Conservation (phyloP, 2,329 filamentous ascomycete genomes). For the Hypomyces rosellus region DNA sequence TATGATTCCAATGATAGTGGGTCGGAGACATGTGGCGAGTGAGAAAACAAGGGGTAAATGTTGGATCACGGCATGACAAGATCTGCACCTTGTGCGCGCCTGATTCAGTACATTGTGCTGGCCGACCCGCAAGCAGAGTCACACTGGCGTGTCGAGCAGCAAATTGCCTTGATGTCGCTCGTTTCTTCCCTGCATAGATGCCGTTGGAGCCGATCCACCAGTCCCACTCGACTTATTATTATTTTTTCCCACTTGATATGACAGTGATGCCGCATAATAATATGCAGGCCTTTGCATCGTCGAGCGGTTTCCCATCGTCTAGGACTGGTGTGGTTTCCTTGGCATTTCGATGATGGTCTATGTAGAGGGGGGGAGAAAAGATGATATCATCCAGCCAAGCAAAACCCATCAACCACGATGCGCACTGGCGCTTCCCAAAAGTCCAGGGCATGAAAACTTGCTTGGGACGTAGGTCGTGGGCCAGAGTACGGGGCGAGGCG, state of each 20-base stretch:
- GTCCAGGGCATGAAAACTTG: not conserved
- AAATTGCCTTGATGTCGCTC: conserved; percentile 18
- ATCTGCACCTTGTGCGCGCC: conserved; percentile 22
- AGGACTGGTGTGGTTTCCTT: conserved; percentile 2
- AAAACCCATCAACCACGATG: not conserved
- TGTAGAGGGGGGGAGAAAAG: not conserved
- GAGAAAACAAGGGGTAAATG: not conserved
- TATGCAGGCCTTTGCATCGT: conserved; percentile 14
- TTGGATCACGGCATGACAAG: not conserved
- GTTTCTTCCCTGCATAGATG: conserved; percentile 21
- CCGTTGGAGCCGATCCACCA: conserved; percentile 17
- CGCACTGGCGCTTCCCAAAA: not conserved
- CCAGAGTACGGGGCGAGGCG: not conserved
- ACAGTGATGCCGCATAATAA: conserved; percentile 25
- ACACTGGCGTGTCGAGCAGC: conserved; percentile 2
- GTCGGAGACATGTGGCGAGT: not conserved
- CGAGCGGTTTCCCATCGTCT: not conserved
- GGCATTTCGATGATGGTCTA: conserved; percentile 1
- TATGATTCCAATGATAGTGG: not conserved
- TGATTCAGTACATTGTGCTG: conserved; percentile 10
- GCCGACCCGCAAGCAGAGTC: conserved; percentile 16
- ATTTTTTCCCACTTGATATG: conserved; percentile 3
- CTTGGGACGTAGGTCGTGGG: no score
- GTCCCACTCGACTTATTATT: conserved; percentile 24
- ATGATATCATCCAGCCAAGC: conserved; percentile 1